Base-by-base conservation (phyloP, 352 stramenopile genomes). In the Phytophthora crassamura region DNA sequence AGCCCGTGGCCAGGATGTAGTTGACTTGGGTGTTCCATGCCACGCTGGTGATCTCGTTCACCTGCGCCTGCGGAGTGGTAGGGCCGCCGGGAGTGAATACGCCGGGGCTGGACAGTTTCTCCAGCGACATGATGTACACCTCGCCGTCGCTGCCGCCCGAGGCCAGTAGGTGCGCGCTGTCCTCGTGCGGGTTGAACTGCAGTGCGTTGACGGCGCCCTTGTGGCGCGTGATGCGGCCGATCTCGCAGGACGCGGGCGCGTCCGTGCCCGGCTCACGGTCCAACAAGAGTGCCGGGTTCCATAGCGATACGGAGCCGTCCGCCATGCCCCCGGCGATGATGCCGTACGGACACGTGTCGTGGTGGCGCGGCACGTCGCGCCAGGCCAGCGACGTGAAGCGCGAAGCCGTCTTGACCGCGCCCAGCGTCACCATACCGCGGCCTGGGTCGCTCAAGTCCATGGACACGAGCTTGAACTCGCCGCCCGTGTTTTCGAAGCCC, bases 11-110 rank as follows among this genome's bases (percentile, higher is more conserved):
- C 14, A 99, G 64, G 72, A 99, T 99, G 78, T 99, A 98, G 54
- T 96, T 91, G 25, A 99, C 97, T 69, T 98, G 91, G 20, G 96
- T 97, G 76, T 99, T 99, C 98, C 98, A 99, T 4, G 97, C 90
- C 20, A 99, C 83, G 60, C 87, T 93, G 25, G 84, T 94, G 65
- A 95, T 95, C 73, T 95, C 88, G 50, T 94, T 95, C 36, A 82
- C 77, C 58, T 91, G 88, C 49, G 86, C 59, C 61, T 89, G 81
- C 1, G 77, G 68, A 1, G 84, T 64, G 41, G 77, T 78, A 43
- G 82, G 84, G 5, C 76, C 90, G 59, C 89, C 89, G 10, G 92
- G 92, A 40, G 86, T 97, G 67, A 98, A 98, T 35, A 98, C 90
- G 12, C 80, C 91, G 2, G 94, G 93, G 30, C 72, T 84, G 45